Evolutionary conservation across 164 flowering plant genomes (phyloP), one percentile per base, ranked within the genome.

Genomic region (Litsea cubeba): DNA sequence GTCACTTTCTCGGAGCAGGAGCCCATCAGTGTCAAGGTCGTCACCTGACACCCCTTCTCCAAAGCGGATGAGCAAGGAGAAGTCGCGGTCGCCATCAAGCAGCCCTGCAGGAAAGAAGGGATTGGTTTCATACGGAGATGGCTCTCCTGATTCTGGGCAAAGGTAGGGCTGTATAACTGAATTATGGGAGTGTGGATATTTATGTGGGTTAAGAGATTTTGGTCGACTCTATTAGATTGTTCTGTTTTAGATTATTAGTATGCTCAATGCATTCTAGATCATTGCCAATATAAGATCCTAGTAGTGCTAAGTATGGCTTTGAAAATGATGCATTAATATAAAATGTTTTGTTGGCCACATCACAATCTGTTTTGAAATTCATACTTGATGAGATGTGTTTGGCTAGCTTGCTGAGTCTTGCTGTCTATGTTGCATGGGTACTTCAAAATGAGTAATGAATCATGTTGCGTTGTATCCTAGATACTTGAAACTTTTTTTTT

Each of bases 1-100:
- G 73, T 88, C 96, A 32, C 81, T 81, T 26, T 88, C 97, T 65
- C 74, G 78, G 74, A 89, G 95, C 83, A 77, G 81, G 73, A 86
- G 90, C 74, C 85, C 71, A 20, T 83, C 90, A 12, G 75, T 8
- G 40, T 89, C 96, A 20, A 82, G 80, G 50, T 91, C 98, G 20
- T 84, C 92, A 5, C 73, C 73, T 68, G 88, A 76, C 51, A 86
- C 94, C 5, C 83, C 76, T 63, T 82, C 93, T 51, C 93, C 91
- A 0, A 87, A 73, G 70, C 81, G 73, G 2, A 77, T 68, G 6
- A 80, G 83, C 83, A 87, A 76, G 77, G 87, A 73, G 46, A 85
- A 78, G 58, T 89, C 94, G 3, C 83, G 85, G 75, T 91, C 98
- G 5, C 85, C 90, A 12, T 76, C 78, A 18, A 76, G 70, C 73